Base-by-base conservation (phyloP, 805 yeast species). In the Saturnispora halmiae region DNA sequence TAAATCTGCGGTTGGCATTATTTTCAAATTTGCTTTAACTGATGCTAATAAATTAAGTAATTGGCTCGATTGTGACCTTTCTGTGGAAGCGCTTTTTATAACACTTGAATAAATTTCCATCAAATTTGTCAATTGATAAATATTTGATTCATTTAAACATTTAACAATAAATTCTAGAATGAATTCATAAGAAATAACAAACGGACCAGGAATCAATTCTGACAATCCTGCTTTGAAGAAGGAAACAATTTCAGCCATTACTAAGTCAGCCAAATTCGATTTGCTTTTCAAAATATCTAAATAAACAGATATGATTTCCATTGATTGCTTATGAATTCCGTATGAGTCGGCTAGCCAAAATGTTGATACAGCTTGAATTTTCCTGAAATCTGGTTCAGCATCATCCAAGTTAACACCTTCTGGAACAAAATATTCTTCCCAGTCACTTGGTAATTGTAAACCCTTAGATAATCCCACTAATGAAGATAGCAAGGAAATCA, bases 401-500 rank as follows among this genome's bases (percentile, higher is more conserved):
- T 25, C 30, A 8, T 28, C 22, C 11, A 9, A 9, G 9, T 16
- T 18, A 28, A 15, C 10, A 13, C 15, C 6, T 37, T 21, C 34
- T 6, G 34, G 6, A 3, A 24, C 61, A 31, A 58, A 61, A 18
- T 59, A 58, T 9, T 66, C 70, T 31, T 64, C 69, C 36, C 53
- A 46, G 19, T 78, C 85, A 30, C 68, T 76, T 0, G 84, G 79
- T 2, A 72, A 58, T 37, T 74, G 73, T 52, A 81, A 58, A 0
- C 87, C 85, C 42, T 77, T 79, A 0, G 86, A 92, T 3, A 85
- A 63, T 40, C 80, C 83, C n/a, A 69, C 68, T 0, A 86, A 56
- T 52, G 86, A 82, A 11, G 72, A 61, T 20, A 84, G 57, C 34
- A 83, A 58, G 19, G 87, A 78, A 2, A 67, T 53, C 1, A 72